phyloP scores from a whole-genome alignment of 106 monocot species.

The Phalaenopsis aphrodite region DNA sequence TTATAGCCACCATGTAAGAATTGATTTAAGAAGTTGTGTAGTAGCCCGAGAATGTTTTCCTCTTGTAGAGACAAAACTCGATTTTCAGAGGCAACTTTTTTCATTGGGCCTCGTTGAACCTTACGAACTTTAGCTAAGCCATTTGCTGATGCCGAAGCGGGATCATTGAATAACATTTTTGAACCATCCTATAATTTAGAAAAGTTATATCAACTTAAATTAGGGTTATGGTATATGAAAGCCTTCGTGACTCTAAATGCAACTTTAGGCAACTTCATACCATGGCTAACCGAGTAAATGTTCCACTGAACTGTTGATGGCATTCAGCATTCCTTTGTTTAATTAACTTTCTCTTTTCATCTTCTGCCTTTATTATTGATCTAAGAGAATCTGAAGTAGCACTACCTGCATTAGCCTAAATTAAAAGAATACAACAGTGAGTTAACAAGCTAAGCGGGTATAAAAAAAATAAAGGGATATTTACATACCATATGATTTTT shows the following conservation, averaged over 20 bases:
- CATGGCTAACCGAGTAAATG: conserved; percentile 61
- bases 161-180: conserved; percentile 68
- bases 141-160: conserved; percentile 36
- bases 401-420: conserved; percentile 48
- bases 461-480: too few relatives aligned
- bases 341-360: conserved; percentile 38
- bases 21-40: conserved; percentile 58
- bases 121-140: conserved; percentile 45
- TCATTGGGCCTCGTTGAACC: conserved; percentile 62
- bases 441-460: not conserved
- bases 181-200: conserved; percentile 64
- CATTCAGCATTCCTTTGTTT: conserved; percentile 39
- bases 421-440: conserved; percentile 2
- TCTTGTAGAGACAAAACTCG: conserved; percentile 31
- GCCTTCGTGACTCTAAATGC: not conserved
- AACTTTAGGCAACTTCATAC: conserved; percentile 24
- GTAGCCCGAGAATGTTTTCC: conserved; percentile 36
- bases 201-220: conserved; percentile 1
- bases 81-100: conserved; percentile 77
- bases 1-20: conserved; percentile 84
- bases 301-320: conserved; percentile 52
- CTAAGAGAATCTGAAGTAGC: conserved; percentile 52
- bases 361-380: conserved; percentile 75
- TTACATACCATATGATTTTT: too few relatives aligned
- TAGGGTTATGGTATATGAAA: not conserved